phyloP scores from a whole-genome alignment of 768 basidiomycete species.

The Trametopsis cervina region DNA sequence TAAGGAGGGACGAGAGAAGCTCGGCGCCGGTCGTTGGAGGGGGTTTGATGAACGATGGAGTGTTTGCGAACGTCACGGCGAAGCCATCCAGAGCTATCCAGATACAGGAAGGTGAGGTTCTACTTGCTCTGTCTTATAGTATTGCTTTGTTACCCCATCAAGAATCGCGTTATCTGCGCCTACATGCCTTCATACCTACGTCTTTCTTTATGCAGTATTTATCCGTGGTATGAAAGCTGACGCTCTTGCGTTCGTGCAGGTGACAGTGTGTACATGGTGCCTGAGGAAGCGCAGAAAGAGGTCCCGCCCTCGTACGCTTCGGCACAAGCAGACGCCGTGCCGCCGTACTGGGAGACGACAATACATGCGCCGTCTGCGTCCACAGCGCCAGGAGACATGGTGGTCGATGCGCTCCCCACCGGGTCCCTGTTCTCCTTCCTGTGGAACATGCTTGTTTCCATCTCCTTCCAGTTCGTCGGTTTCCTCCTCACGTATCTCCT shows the following conservation, averaged over 20 bases:
- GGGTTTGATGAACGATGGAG: slow-evolving; percentile 82
- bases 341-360: slow-evolving; percentile 96
- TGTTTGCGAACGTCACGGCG: slow-evolving; percentile 90
- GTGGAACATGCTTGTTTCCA: slow-evolving; percentile 77
- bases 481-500: slow-evolving; percentile 91
- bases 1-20: slow-evolving; percentile 17
- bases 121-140: background rate
- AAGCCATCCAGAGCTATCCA: slow-evolving; percentile 55
- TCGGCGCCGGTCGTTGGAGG: slow-evolving; percentile 38
- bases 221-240: background rate
- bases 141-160: background rate
- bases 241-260: slow-evolving; percentile 30
- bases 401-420: slow-evolving; percentile 87
- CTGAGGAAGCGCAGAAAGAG: slow-evolving; percentile 78
- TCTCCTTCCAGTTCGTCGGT: slow-evolving; percentile 96
- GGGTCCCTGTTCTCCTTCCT: slow-evolving; percentile 69
- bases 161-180: background rate
- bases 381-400: slow-evolving; percentile 53
- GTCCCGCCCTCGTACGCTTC: slow-evolving; percentile 89
- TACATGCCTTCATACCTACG: background rate
- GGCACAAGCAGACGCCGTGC: slow-evolving; percentile 92
- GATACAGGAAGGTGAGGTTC: slow-evolving; percentile 39
- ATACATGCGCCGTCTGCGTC: slow-evolving; percentile 74
- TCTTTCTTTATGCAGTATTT: too few relatives aligned
- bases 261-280: slow-evolving; percentile 66